Evolutionary conservation across 1,284 basidiomycete species (phyloP), one percentile per base, ranked within the genome.

Genomic region (Boletellus deceptivus): DNA sequence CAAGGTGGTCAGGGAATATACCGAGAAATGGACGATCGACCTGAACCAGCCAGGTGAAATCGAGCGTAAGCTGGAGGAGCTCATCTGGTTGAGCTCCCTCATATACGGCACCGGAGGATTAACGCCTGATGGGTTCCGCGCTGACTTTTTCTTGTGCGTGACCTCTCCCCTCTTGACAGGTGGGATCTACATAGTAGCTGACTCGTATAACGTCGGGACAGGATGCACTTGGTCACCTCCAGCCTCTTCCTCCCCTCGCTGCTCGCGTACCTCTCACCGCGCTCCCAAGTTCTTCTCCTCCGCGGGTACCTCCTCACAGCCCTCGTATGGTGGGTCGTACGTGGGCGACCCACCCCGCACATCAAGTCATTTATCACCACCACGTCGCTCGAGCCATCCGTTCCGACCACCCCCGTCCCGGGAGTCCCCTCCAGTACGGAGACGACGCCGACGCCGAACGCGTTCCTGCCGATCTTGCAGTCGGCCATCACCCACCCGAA

Each of bases 141-240:
- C 76, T 1, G 75, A 80, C 57, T 81, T 80, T 57, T 74, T 76
- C 65, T 43, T 72, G 79, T 80, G 50, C 59, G 77, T 67, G 1
- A 13, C 20, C 1, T 29, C 1, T 34, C 4, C 2, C 25, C 22
- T 33, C 31, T 33, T 33, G 10, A 33, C 4, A 6, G 8, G 24
- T 25, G 24, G 24, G 24, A 25, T 25, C 24, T 6, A 25, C 24
- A 6, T 6, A 3, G 24, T 29, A 10, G 27, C 27, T 29, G 27
- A 29, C 11, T 29, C 11, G 11, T 8, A 20, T 18, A 9, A 9
- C 18, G 22, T 1, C 22, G 9, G 4, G 11, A 3, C 16, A 82
- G 80, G 11, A 77, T 80, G 74, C 80, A 82, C 53, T 57, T 79
- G 22, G 74, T 82, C 43, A 83, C 80, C 0, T 79, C 78, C 18